Evolutionary conservation across 2,329 filamentous ascomycete genomes (phyloP), one percentile per base, ranked within the genome.

Genomic region (Podosphaera aphanis): DNA sequence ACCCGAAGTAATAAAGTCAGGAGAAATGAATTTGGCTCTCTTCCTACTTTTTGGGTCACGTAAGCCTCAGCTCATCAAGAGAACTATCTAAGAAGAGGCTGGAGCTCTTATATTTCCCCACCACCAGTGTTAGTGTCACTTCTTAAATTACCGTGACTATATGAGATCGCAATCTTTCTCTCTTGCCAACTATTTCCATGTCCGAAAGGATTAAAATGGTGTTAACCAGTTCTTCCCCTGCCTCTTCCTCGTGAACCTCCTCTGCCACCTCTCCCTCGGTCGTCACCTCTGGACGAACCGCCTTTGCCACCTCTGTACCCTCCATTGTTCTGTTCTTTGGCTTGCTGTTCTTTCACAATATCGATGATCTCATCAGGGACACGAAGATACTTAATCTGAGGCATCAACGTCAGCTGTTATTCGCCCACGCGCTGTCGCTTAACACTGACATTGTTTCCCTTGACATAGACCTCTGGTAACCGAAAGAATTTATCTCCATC

Each of bases 361-460:
- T 95, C 88, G 64, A 98, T 83, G 50, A 98, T 92, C 63, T 95
- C 88, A 64, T 98, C 88, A 45, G 88, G 85, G 2, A 98, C 83
- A 56, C 88, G 78, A 27, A 98, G 74, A 65, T 93, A 98, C 69
- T 98, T 98, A 67, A 98, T 98, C 90, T 46, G 36, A 39, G 33
- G 20, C 21, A 33, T n/a, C 11, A 45, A 50, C 4, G 2, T 7
- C 31, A 36, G 43, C 54, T 41, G 54, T 49, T 29, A 13, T 33
- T 29, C 7, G 5, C 29, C 23, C 25, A 11, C 29, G 29, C 18
- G 3, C 15, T 23, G 15, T 6, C 2, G 16, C 19, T n/a, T 42
- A 46, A 52, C 37, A 53, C 58, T 35, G 65, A 94, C 88, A 60
- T 95, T 98, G 65, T 95, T 98, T 49, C 90, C 90, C 60, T 93